Conservation (phyloP, 2,329 filamentous ascomycete genomes). For the Diplocarpon mali region DNA sequence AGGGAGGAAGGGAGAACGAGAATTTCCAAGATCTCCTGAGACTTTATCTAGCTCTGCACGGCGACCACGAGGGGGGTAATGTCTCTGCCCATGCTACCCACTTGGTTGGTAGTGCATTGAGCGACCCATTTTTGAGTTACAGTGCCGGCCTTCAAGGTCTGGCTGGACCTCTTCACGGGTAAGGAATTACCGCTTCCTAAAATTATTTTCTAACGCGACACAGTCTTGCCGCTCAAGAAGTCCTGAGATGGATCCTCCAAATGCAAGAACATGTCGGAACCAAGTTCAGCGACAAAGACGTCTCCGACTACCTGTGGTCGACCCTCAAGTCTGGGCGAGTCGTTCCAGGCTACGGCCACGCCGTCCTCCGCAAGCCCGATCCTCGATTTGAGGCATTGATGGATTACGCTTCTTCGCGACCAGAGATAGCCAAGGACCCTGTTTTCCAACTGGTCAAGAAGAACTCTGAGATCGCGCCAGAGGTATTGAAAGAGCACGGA, state of each 20-base stretch:
- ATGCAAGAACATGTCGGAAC: conserved; percentile 85
- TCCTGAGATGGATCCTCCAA: conserved; percentile 89
- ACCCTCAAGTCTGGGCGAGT: conserved; percentile 91
- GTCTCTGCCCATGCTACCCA: conserved; percentile 94
- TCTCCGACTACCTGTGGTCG: conserved; percentile 83
- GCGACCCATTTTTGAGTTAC: conserved; percentile 92
- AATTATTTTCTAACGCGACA: conserved; percentile 2
- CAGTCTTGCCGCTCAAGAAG: conserved; percentile 87
- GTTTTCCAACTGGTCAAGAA: conserved; percentile 90
- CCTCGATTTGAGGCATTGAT: conserved; percentile 94
- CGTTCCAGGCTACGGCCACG: conserved; percentile 86
- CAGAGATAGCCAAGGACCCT: conserved; percentile 76
- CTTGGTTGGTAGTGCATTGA: conserved; percentile 86
- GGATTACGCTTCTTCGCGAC: conserved; percentile 80
- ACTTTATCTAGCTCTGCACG: conserved; percentile 90
- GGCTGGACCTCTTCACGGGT: conserved; percentile 82
- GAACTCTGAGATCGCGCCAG: conserved; percentile 84
- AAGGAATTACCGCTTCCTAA: conserved; percentile 19
- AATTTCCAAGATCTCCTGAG: conserved; percentile 92
- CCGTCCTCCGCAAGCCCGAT: conserved; percentile 91
- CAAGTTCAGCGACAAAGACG: conserved; percentile 67
- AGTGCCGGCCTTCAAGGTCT: conserved; percentile 91
- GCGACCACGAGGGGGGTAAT: conserved; percentile 96
- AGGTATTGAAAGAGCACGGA: conserved; percentile 85
- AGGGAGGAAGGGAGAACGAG: conserved; percentile 76